Conservation (phyloP, 106 monocot species). For the Vanilla planifolia region DNA sequence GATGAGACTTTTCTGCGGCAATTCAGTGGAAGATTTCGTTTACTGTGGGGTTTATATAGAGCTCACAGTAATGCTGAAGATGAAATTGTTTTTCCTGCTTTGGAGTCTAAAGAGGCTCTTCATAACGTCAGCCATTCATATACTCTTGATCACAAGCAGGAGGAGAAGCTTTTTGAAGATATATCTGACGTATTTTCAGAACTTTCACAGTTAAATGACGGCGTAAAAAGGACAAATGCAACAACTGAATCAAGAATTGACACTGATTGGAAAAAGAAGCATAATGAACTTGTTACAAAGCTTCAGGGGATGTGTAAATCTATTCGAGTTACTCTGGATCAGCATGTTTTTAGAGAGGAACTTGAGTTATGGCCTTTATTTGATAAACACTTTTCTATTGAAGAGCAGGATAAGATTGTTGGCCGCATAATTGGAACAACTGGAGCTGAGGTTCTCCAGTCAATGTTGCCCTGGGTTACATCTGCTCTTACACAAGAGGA, state of each 20-base stretch:
- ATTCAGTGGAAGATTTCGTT: constrained; percentile 88
- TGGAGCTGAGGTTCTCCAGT: constrained; percentile 94
- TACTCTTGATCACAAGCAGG: constrained; percentile 94
- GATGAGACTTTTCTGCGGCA: constrained; percentile 68
- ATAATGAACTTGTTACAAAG: constrained; percentile 85
- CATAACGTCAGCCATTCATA: constrained; percentile 98
- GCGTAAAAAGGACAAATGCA: constrained; percentile 11
- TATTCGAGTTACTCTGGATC: constrained; percentile 82
- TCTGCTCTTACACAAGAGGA: constrained; percentile 89
- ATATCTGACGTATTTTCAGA: constrained; percentile 78
- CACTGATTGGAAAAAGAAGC: constrained; percentile 32
- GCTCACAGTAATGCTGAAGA: constrained; percentile 99
- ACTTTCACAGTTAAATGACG: constrained; percentile 51
- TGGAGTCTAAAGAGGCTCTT: constrained; percentile 92
- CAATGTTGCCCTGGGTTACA: constrained; percentile 98
- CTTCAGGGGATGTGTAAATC: constrained; percentile 99
- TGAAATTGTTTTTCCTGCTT: constrained; percentile 95
- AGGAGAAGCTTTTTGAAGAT: constrained; percentile 89
- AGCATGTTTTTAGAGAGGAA: constrained; percentile 92
- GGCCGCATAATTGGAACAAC: constrained; percentile 95
- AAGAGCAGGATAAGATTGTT: constrained; percentile 96
- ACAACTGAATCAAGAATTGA: constrained; percentile 12
- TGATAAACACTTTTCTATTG: constrained; percentile 84
- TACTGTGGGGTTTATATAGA: constrained; percentile 88
- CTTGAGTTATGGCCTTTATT: constrained; percentile 97